phyloP scores from a whole-genome alignment of 2,329 filamentous ascomycete genomes.

The Lachnellula occidentalis region DNA sequence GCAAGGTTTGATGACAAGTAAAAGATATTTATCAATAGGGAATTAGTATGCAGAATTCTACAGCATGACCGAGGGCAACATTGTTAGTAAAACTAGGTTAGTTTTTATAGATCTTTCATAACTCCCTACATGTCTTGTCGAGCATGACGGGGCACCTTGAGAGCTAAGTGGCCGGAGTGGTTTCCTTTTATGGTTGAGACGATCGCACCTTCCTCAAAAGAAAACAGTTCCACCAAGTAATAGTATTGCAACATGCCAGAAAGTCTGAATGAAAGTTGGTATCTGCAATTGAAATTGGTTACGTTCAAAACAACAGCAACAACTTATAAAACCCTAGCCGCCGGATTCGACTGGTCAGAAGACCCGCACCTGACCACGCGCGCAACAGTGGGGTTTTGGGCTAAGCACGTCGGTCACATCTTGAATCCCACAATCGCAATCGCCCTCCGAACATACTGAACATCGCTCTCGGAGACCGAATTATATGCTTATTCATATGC shows the following conservation, averaged over 20 bases:
- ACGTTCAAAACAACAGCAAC: too few relatives aligned
- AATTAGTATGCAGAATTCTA: too few relatives aligned
- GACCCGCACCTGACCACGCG: conserved; percentile 5
- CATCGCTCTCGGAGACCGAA: background rate
- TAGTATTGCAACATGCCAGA: background rate
- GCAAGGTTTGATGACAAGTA: too few relatives aligned
- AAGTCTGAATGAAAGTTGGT: too few relatives aligned
- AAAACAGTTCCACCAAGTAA: background rate
- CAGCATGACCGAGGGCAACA: too few relatives aligned
- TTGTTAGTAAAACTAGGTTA: too few relatives aligned
- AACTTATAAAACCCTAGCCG: too few relatives aligned
- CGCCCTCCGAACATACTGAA: background rate
- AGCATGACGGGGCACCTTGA: background rate
- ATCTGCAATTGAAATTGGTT: too few relatives aligned
- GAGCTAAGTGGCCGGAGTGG: background rate
- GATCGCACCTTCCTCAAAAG: background rate
- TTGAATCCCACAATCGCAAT: background rate
- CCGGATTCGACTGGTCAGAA: conserved; percentile 1
- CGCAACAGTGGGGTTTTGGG: background rate
- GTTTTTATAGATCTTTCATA: too few relatives aligned
- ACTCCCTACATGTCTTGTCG: background rate
- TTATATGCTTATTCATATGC: background rate
- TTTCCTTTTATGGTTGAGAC: background rate
- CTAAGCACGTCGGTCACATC: conserved; percentile 5
- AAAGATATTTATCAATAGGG: too few relatives aligned